These are phyloP conservation scores for Citrus inodora DNA, from an alignment of 345 rosid genomes.

Conservation along the genomic window DNA sequence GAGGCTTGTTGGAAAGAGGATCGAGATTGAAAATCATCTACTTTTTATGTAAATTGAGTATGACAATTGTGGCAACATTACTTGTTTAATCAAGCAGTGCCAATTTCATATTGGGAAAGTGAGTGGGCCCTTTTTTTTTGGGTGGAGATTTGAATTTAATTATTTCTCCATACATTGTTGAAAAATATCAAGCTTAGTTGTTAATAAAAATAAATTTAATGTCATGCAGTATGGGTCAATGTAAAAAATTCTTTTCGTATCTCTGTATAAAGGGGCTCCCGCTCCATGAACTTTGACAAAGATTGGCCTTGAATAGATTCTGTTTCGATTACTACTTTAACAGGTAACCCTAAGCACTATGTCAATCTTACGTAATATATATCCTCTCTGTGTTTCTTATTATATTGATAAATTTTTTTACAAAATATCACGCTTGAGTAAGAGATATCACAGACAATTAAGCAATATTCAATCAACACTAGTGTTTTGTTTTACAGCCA, in stretches of 20 bases:
- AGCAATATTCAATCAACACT: no score
- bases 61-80: not conserved
- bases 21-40: not conserved
- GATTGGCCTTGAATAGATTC: not conserved
- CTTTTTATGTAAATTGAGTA: not conserved
- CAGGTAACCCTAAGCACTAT: not conserved
- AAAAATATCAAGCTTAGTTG: not conserved
- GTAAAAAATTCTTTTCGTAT: not conserved
- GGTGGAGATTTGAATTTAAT: not conserved
- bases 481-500: no score
- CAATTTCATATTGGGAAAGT: not conserved
- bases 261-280: not conserved
- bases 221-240: not conserved
- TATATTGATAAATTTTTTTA: not conserved
- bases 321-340: not conserved
- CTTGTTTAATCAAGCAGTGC: not conserved
- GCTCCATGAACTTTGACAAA: not conserved
- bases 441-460: no score
- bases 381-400: not conserved
- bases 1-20: not conserved
- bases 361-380: constrained; percentile 13
- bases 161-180: not conserved
- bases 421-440: no score
- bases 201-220: not conserved
- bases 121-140: not conserved